Evolutionary conservation across 1,284 basidiomycete species (phyloP), one percentile per base, ranked within the genome.

Genomic region (Fomitopsis schrenkii): DNA sequence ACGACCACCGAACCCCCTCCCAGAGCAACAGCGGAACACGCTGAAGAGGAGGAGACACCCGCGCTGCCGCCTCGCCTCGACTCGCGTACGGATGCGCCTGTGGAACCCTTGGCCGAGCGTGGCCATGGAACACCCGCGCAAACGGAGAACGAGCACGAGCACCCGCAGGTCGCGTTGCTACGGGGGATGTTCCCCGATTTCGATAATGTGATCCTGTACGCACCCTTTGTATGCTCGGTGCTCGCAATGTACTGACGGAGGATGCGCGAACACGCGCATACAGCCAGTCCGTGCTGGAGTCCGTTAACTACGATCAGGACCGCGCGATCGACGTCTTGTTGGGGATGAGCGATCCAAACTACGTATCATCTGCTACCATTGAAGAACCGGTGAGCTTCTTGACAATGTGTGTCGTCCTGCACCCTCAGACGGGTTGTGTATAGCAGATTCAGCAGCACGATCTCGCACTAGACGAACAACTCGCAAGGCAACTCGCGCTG

Each of bases 301-400:
- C 86, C 10, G 87, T 87, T 1, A 69, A 78, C 40, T 80, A 85
- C 26, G 76, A 90, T 66, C 84, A 90, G 65, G 90, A 89, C 67
- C 81, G 79, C 33, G 91, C 91, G 5, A 80, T 93, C 58, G 90
- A 93, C 67, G 76, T 80, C 0, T 76, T 93, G 17, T 80, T 93
- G 8, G 87, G 86, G 9, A 93, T 93, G 91, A 91, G 81, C 71
- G 91, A 93, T 75, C 91, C 91, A 1, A 80, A 86, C 6, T 91
- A 88, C 69, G 79, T 80, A 28, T 74, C 80, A 0, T 64, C 71
- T 12, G 62, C 67, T 4, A 62, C 64, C 2, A 68, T 70, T 0
- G 63, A 62, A 1, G 65, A 67, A 57, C 17, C 53, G 1, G 35
- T 55, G 56, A 26, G 26, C 36, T 12, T 4, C 15, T 44, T 19